Evolutionary conservation across 2,329 filamentous ascomycete genomes (phyloP), one percentile per base, ranked within the genome.

Genomic region (Penicillium sp.): DNA sequence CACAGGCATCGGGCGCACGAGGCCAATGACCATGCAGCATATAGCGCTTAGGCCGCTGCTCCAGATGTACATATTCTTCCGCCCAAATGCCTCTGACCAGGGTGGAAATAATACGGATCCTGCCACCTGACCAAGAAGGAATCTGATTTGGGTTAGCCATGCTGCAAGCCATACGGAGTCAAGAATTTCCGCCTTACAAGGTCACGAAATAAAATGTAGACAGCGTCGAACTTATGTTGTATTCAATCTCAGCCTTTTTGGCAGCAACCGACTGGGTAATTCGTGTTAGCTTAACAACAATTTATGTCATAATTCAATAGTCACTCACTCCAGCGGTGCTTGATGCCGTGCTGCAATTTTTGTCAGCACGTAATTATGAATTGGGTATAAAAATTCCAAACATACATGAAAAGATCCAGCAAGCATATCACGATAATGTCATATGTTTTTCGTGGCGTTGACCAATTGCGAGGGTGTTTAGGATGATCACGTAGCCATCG

Each of bases 11-110:
- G 68, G 71, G 5, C 66, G 73, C 1, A 71, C 67, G 0, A 72
- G 57, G 2, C 71, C 77, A 8, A 76, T 72, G 4, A 79, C 54
- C 3, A 78, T 45, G 47, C 67, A 73, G 47, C 66, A 68, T 29
- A 69, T 51, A 14, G 63, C 62, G 47, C 67, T 72, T 14, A 70
- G 39, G 1, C 55, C 60, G 3, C 67, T 63, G 44, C 71, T 70
- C 21, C 64, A 46, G 22, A 73, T 56, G 39, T 75, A 75, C 18
- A 73, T 60, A 18, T 63, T 67, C 45, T 72, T 73, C 18, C 72
- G 72, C 4, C 72, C 72, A 53, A 74, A 75, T 2, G 67, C 63
- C 55, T 75, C 72, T 1, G 72, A 72, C 55, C 68, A 72, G 4
- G 72, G 71, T 6, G 72, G 68, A 13, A 75, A 61, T 8, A 75